Base-by-base conservation (phyloP, 2,329 filamentous ascomycete genomes). In the Chrysosporium queenslandicum region DNA sequence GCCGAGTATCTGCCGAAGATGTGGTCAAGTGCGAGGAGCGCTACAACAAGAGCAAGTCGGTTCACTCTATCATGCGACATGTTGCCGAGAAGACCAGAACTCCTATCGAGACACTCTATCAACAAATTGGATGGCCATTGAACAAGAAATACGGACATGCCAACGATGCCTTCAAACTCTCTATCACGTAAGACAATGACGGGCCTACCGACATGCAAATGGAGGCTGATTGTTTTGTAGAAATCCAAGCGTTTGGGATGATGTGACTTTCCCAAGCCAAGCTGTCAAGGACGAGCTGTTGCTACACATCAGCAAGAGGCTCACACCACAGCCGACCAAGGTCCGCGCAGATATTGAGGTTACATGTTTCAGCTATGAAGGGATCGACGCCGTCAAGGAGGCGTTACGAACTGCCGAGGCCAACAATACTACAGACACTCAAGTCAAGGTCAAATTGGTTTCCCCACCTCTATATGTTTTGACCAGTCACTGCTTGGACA, bases 41-140 rank as follows among this genome's bases (percentile, higher is more conserved):
- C 63, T 98, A 96, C 80, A 98, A 98, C 81, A 98, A 98, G 83
- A 87, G 88, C 77, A 98, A 98, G 78, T 94, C 95, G 78, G 92
- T 97, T 37, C 92, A 98, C 74, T 94, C 88, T 51, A 96, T 98
- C 72, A 91, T 98, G 87, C 85, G 91, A 70, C 92, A 98, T 71
- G 92, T 98, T 58, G 91, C 92, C 60, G 90, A 98, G 76, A 96
- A 96, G 80, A 94, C 89, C 40, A 83, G 86, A 67, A 86, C 83
- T 27, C 90, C 91, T n/a, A 94, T 98, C 66, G 88, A 97, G 77
- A 80, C 83, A 49, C 80, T 98, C 53, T 98, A 98, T 74, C 85
- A 95, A 77, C 83, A 78, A 61, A 96, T 98, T 68, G 88, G 83
- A 59, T 98, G 94, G 94, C 92, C 94, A 47, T 75, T 98, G 65